A percentile compares a stretch with the other conserved stretches of the same genome.
Evolutionary conservation across 257 asterid species (phyloP).

Genomic region (Solanum okadae): DNA sequence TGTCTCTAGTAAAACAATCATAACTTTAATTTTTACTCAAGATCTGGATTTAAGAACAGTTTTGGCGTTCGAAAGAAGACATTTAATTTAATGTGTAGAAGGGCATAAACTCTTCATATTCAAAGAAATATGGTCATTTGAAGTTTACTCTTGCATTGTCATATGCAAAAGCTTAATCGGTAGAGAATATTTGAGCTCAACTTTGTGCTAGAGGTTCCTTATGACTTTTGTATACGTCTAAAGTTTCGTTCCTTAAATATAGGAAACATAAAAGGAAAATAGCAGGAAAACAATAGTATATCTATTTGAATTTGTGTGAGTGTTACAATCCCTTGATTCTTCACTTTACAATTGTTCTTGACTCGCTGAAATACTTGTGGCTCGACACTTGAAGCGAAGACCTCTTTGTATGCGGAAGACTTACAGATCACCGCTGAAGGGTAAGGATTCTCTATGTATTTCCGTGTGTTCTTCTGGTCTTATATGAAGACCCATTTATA

Average conservation of each 20-base stretch:
- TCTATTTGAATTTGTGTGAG: not conserved
- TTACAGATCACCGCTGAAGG: no score
- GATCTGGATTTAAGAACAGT: not conserved
- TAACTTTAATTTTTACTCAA: not conserved
- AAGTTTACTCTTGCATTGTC: not conserved
- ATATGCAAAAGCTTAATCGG: not conserved
- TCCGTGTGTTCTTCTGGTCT: not conserved
- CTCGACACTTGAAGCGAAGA: no score
- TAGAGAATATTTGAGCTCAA: not conserved
- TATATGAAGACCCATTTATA: not conserved
- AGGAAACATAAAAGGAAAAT: not conserved
- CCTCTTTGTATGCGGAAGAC: no score
- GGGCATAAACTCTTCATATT: no score
- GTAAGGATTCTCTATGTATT: not conserved
- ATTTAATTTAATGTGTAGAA: no score
- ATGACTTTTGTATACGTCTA: not conserved
- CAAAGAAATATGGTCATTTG: not conserved
- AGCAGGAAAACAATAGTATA: no score
- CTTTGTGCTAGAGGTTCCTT: not conserved
- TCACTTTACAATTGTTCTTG: no score
- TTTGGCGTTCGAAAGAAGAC: not conserved
- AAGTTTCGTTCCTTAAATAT: no score
- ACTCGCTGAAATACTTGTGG: not conserved
- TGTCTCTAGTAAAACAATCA: no score
- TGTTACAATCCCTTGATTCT: not conserved